Conservation (phyloP, 257 asterid species). For the Gardenia jasminoides region DNA sequence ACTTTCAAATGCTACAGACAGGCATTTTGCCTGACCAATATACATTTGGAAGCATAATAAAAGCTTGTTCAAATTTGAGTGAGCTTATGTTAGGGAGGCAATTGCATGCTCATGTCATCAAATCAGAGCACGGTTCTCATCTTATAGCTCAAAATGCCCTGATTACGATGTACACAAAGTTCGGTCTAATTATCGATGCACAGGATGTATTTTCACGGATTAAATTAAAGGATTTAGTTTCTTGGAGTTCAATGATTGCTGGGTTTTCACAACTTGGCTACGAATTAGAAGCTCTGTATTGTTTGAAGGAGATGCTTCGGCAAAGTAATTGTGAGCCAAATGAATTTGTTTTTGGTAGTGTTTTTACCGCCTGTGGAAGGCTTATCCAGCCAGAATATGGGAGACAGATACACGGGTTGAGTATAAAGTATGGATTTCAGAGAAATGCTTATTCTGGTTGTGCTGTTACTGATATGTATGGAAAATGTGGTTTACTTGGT, state of each 20-base stretch:
- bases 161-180: conserved; percentile 64
- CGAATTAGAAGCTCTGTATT: conserved; percentile 51
- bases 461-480: conserved; percentile 76
- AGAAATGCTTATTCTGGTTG: conserved; percentile 59
- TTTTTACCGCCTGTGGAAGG: conserved; percentile 62
- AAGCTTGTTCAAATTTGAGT: conserved; percentile 48
- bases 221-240: conserved; percentile 55
- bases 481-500: conserved; percentile 55
- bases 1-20: conserved; percentile 47
- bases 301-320: conserved; percentile 60
- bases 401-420: conserved; percentile 58
- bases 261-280: conserved; percentile 70
- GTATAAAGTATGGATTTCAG: conserved; percentile 52
- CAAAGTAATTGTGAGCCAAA: conserved; percentile 45
- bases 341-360: conserved; percentile 65
- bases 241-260: conserved; percentile 83
- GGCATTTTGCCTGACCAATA: conserved; percentile 59
- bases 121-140: conserved; percentile 56
- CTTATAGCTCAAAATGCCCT: conserved; percentile 67
- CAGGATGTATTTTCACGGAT: conserved; percentile 41
- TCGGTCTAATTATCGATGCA: conserved; percentile 43
- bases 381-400: conserved; percentile 52
- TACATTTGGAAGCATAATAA: conserved; percentile 65
- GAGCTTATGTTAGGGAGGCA: conserved; percentile 48
- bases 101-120: conserved; percentile 58